phyloP scores from a whole-genome alignment of 2,329 filamentous ascomycete genomes.

The Whalleya microplaca region DNA sequence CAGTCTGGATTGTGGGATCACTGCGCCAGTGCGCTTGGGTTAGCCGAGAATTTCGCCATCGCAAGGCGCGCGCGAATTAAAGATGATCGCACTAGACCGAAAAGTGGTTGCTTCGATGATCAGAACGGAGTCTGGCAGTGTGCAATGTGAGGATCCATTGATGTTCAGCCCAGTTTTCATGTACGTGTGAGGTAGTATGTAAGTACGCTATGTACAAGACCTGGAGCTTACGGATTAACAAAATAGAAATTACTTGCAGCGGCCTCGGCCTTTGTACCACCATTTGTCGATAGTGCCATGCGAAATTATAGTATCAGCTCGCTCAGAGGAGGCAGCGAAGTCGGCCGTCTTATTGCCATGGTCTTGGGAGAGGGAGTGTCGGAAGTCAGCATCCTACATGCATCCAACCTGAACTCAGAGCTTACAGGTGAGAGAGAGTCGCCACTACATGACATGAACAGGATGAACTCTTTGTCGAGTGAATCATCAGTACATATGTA shows the following conservation, averaged over 20 bases:
- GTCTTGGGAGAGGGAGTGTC: background rate
- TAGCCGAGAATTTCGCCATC: constrained; percentile 9
- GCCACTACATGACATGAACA: no score
- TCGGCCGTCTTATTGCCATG: background rate
- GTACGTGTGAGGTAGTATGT: background rate
- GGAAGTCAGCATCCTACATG: background rate
- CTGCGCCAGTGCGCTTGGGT: background rate
- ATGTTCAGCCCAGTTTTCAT: constrained; percentile 25
- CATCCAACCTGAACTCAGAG: no score
- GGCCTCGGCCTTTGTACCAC: constrained; percentile 21
- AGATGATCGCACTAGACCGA: background rate
- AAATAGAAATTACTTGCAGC: constrained; percentile 29
- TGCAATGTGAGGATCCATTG: constrained; percentile 18
- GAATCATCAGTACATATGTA: no score
- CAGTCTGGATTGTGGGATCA: background rate
- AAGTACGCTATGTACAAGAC: no score
- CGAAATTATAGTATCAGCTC: background rate
- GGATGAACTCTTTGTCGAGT: no score
- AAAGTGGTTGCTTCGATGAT: background rate
- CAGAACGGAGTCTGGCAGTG: background rate
- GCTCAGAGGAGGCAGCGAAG: no score
- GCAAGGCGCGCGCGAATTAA: constrained; percentile 2
- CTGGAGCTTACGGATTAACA: constrained; percentile 21
- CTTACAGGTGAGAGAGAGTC: no score
- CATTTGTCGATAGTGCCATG: background rate